phyloP scores from a whole-genome alignment of 768 basidiomycete genomes.

The Tephrocybe sp. region DNA sequence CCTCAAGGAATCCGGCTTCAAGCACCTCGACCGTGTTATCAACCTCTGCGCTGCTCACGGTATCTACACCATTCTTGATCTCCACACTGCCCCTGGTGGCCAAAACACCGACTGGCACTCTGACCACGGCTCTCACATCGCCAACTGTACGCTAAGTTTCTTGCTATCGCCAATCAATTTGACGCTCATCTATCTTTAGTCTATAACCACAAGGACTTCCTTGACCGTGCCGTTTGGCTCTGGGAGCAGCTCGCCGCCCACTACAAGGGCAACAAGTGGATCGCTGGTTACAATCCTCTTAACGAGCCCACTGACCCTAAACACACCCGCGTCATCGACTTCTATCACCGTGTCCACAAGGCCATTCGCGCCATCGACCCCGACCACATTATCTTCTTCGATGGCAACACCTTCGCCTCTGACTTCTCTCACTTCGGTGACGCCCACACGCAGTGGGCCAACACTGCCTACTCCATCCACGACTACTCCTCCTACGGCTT shows the following conservation, averaged over 20 bases:
- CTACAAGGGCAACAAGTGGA: conserved; percentile 77
- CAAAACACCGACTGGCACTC: conserved; percentile 82
- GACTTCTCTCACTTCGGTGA: conserved; percentile 76
- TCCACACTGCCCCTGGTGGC: conserved; percentile 74
- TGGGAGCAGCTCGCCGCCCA: conserved; percentile 76
- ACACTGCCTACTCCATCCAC: conserved; percentile 76
- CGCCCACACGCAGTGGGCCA: conserved; percentile 58
- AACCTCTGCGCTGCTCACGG: conserved; percentile 70
- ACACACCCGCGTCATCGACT: conserved; percentile 59
- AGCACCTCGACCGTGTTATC: conserved; percentile 82
- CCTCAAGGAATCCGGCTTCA: conserved; percentile 71
- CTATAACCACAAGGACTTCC: conserved; percentile 85
- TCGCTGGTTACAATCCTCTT: conserved; percentile 83
- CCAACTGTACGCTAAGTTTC: conserved; percentile 42
- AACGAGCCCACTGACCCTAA: conserved; percentile 79
- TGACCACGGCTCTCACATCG: conserved; percentile 66
- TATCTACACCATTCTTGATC: conserved; percentile 79
- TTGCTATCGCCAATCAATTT: not conserved
- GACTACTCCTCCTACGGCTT: conserved; percentile 78
- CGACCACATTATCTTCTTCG: conserved; percentile 74
- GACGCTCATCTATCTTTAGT: conserved; percentile 31
- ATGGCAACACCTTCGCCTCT: conserved; percentile 81
- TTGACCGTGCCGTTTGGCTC: conserved; percentile 73
- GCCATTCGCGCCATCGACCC: conserved; percentile 72
- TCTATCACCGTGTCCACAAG: conserved; percentile 65